Base-by-base conservation (phyloP, 805 yeast genomes). In the Candida maesae region DNA sequence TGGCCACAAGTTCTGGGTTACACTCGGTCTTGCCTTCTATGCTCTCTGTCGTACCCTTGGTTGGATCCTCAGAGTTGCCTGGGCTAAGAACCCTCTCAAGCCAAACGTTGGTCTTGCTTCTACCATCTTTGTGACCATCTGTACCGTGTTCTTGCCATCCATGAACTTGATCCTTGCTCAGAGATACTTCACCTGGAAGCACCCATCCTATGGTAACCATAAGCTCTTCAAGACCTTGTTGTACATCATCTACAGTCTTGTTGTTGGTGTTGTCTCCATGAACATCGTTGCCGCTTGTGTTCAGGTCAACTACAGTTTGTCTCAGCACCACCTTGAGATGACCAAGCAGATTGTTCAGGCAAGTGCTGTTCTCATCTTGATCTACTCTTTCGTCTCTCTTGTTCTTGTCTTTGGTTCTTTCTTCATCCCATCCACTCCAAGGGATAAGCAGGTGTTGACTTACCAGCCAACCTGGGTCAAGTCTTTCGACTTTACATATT, bases 381-480 rank as follows among this genome's bases (percentile, higher is more conserved):
- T 74, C 24, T 84, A 81, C 59, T 75, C 88, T 4, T 60, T 75
- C 35, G 57, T 79, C 3, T 75, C 89, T 2, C 60, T 77, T 35
- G 38, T 62, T 11, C 68, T 84, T 52, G 67, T 82, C 32, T 58
- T 58, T 0, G 51, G 75, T 36, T 76, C 89, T 2, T 83, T 64
- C 53, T 50, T 74, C 40, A 65, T 79, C 52, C 74, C 74, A 49
- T 77, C 85, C 16, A 76, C 85, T 6, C 48, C 65, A 33, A 60
- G 60, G 25, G 82, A 78, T 55, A 72, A 71, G 42, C 58, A 66
- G 36, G 67, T 81, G 30, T 69, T 74, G 49, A 77, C 73, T 39
- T 81, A 76, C 58, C 85, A 79, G 59, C 87, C 93, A 38, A 77
- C 79, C 67, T 84, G 93, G 93, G 74, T 84, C 52, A 77, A 79